Percentiles rank a stretch among this genome's conserved stretches.
Evolutionary conservation across 1,139 yeast genomes (phyloP).

Genomic region (Kodamaea derodonti): DNA sequence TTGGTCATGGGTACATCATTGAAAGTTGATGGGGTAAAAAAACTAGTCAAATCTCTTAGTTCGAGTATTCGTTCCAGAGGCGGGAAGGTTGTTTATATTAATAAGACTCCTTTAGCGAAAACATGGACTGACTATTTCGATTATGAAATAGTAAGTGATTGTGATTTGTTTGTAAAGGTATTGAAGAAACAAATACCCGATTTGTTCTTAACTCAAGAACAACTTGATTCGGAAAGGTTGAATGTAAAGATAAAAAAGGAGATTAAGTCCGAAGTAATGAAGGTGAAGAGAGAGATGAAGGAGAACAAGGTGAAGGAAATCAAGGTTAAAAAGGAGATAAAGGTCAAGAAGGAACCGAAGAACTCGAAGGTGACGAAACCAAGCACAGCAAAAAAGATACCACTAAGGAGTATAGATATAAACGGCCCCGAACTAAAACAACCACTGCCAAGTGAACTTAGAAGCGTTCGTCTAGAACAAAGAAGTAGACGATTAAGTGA

Average conservation of each 20-base stretch:
- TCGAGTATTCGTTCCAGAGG: constrained; percentile 55
- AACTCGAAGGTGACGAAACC: background rate
- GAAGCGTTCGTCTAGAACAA: constrained; percentile 3
- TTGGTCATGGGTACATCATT: constrained; percentile 75
- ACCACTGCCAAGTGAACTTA: constrained; percentile 2
- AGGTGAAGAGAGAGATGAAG: constrained; percentile 7
- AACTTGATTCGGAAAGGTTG: constrained; percentile 42
- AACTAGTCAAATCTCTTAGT: constrained; percentile 57
- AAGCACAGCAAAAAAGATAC: background rate
- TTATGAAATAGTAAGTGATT: constrained; percentile 72
- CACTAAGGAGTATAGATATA: background rate
- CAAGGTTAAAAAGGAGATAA: constrained; percentile 6
- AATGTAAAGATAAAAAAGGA: constrained; percentile 12
- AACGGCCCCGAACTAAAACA: constrained; percentile 3
- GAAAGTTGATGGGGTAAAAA: constrained; percentile 70
- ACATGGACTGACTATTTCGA: constrained; percentile 62
- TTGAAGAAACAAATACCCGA: constrained; percentile 53
- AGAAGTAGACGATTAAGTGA: constrained; percentile 5
- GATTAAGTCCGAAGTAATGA: constrained; percentile 6
- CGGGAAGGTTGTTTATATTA: constrained; percentile 63
- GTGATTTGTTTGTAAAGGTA: constrained; percentile 72
- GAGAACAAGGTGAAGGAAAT: constrained; percentile 9
- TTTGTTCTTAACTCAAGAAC: constrained; percentile 54
- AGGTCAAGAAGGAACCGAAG: constrained; percentile 4
- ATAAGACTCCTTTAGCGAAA: constrained; percentile 47